Evolutionary conservation across 2,329 filamentous ascomycete species (phyloP).

Genomic region (Pseudogymnoascus sp.): DNA sequence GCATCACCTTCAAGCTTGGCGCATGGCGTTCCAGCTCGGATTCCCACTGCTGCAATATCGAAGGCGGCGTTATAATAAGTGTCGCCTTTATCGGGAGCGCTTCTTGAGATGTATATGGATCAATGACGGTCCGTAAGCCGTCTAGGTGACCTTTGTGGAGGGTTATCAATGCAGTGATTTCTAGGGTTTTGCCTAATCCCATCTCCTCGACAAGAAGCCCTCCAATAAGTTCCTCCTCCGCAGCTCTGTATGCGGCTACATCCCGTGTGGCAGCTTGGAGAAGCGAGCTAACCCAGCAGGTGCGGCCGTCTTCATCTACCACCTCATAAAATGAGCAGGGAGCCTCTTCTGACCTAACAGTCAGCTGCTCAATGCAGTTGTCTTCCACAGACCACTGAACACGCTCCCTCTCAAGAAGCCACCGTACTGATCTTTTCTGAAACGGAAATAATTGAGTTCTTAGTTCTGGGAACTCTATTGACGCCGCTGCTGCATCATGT

Average conservation of each 20-base stretch:
- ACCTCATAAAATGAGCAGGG: constrained; percentile 34
- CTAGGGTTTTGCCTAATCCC: constrained; percentile 74
- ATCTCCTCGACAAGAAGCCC: constrained; percentile 74
- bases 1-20: constrained; percentile 45
- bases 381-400: constrained; percentile 35
- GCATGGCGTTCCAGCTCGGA: constrained; percentile 51
- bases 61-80: constrained; percentile 51
- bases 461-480: constrained; percentile 36
- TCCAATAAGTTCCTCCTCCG: constrained; percentile 28
- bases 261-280: constrained; percentile 51
- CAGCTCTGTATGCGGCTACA: constrained; percentile 33
- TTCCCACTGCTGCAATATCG: constrained; percentile 53
- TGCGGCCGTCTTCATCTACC: constrained; percentile 37
- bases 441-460: constrained; percentile 58
- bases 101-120: constrained; percentile 34
- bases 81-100: constrained; percentile 42
- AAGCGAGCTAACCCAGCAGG: constrained; percentile 52
- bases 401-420: constrained; percentile 61
- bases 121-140: constrained; percentile 20
- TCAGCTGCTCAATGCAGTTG: neutral
- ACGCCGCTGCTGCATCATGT: constrained; percentile 30
- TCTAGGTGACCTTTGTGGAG: constrained; percentile 42
- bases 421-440: constrained; percentile 60
- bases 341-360: neutral
- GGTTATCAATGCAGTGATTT: constrained; percentile 62